Evolutionary conservation across 2,329 filamentous ascomycete genomes (phyloP).

Genomic region (Aspergillus sp.): DNA sequence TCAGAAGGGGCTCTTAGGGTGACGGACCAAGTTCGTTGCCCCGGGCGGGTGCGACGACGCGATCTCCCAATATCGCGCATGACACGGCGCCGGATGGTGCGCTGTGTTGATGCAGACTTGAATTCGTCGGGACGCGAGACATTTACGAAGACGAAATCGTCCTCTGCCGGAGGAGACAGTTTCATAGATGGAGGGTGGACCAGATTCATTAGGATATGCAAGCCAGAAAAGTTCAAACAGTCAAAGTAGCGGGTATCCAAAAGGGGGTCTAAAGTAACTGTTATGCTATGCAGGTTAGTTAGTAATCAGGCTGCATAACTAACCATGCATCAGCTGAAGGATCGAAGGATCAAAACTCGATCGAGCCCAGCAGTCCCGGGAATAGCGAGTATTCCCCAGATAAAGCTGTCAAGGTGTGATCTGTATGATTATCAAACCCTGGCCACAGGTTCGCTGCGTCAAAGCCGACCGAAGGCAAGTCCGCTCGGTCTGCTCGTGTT

Average conservation of each 20-base stretch:
- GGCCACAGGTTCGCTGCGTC: neutral
- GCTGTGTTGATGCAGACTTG: constrained; percentile 1
- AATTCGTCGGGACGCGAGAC: constrained; percentile 2
- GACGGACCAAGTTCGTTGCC: neutral
- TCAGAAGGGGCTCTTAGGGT: neutral
- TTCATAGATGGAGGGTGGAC: neutral
- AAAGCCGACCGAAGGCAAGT: neutral
- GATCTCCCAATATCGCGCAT: constrained; percentile 6
- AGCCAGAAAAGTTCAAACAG: no score
- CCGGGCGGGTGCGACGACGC: neutral
- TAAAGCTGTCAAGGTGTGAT: neutral
- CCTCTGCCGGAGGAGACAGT: neutral
- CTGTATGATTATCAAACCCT: neutral
- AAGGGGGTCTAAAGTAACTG: no score
- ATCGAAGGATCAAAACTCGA: neutral
- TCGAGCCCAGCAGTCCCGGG: constrained; percentile 2
- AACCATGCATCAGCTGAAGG: no score
- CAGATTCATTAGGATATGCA: no score
- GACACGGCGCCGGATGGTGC: constrained; percentile 5
- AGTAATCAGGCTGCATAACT: no score
- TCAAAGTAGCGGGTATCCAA: no score
- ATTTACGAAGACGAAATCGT: constrained; percentile 4
- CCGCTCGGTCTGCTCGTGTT: neutral
- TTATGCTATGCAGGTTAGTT: no score
- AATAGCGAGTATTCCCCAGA: neutral